These are phyloP conservation scores for Eucommia ulmoides DNA, from an alignment of 257 asterid genomes.

Conservation along the genomic window DNA sequence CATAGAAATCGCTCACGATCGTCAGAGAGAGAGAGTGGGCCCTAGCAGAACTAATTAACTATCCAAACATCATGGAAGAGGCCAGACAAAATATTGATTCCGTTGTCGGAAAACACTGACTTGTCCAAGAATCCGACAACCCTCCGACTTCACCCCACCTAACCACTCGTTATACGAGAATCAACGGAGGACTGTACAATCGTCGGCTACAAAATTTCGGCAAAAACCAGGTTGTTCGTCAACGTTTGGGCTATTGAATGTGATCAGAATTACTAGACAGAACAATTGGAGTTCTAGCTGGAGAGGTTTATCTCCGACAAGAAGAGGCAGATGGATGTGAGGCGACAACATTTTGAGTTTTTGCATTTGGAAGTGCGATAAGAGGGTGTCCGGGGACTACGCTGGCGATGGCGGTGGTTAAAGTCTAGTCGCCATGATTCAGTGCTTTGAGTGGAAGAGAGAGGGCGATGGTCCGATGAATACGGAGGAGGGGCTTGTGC, in stretches of 20 bases:
- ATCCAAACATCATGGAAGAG: constrained; percentile 36
- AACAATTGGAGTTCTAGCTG: constrained; percentile 47
- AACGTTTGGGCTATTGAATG: constrained; percentile 66
- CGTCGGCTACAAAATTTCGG: constrained; percentile 34
- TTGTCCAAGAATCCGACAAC: constrained; percentile 60
- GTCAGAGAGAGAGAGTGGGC: no score
- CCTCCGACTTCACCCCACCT: constrained; percentile 69
- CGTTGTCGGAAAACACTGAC: constrained; percentile 23
- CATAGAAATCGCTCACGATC: no score
- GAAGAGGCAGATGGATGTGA: constrained; percentile 39
- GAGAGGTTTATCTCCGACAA: constrained; percentile 37
- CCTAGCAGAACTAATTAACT: constrained; percentile 57
- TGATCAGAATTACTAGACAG: constrained; percentile 52
- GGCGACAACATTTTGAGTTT: constrained; percentile 58
- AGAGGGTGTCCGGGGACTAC: constrained; percentile 77
- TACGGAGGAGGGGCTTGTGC: no score
- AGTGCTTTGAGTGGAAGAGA: constrained; percentile 55
- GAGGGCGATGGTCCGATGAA: no score
- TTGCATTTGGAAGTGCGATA: constrained; percentile 63
- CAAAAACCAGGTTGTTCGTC: constrained; percentile 41
- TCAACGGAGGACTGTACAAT: constrained; percentile 42
- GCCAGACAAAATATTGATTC: constrained; percentile 44
- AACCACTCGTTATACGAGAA: constrained; percentile 42
- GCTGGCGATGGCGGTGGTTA: constrained; percentile 54
- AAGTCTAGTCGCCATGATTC: constrained; percentile 56